Evolutionary conservation across 2,329 filamentous ascomycete genomes (phyloP).

Genomic region (Pseudocercospora ulei): DNA sequence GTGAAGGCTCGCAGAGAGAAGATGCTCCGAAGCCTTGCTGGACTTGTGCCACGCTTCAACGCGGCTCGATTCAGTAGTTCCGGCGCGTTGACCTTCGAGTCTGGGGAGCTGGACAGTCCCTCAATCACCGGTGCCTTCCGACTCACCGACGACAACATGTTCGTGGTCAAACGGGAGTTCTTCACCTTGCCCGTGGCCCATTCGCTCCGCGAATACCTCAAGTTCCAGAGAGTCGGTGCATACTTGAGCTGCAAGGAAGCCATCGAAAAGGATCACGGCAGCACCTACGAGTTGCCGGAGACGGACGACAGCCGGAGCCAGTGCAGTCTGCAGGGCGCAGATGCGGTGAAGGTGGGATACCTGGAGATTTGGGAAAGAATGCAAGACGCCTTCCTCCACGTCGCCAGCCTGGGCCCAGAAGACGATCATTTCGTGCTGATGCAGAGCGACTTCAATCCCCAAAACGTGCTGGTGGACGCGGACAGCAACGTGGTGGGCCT

Average conservation of each 20-base stretch:
- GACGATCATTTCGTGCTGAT: slow-evolving; percentile 20
- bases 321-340: no score
- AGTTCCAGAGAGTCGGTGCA: no score
- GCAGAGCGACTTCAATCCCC: slow-evolving; percentile 22
- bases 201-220: no score
- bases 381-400: slow-evolving; percentile 17
- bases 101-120: slow-evolving; percentile 2
- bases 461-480: slow-evolving; percentile 19
- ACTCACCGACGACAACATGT: slow-evolving; percentile 15
- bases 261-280: no score
- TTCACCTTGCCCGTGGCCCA: slow-evolving; percentile 1
- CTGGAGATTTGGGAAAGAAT: slow-evolving; percentile 15
- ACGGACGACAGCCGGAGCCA: no score
- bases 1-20: slow-evolving; percentile 15
- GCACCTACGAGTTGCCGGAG: no score
- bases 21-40: slow-evolving; percentile 17
- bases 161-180: slow-evolving; percentile 15
- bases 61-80: slow-evolving; percentile 10
- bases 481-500: slow-evolving; percentile 15
- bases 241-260: no score
- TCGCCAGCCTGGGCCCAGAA: slow-evolving; percentile 7
- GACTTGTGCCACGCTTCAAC: slow-evolving; percentile 12
- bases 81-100: slow-evolving; percentile 16
- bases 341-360: background rate
- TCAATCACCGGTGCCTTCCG: slow-evolving; percentile 12